Conservation (phyloP, 2,329 filamentous ascomycete genomes). For the Fusarium torulosum region DNA sequence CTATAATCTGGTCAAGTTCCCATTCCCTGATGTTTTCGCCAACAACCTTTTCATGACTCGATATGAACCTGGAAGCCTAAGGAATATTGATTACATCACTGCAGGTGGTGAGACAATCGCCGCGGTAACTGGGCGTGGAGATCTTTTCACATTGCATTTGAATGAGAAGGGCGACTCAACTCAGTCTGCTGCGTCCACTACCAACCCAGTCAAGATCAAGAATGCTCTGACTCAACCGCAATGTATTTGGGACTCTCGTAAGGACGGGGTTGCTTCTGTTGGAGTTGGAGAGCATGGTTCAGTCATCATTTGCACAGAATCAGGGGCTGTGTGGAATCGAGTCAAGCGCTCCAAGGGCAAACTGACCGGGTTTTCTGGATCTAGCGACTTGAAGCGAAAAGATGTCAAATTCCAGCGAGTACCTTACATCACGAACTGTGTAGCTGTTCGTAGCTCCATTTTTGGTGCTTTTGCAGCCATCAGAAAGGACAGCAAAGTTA, state of each 20-base stretch:
- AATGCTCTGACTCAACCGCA: conserved; percentile 82
- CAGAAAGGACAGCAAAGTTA: conserved; percentile 85
- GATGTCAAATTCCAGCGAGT: conserved; percentile 97
- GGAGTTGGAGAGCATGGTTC: conserved; percentile 92
- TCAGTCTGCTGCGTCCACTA: conserved; percentile 78
- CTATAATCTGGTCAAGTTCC: conserved; percentile 90
- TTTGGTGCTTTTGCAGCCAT: conserved; percentile 92
- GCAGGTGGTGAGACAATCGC: conserved; percentile 93
- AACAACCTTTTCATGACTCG: conserved; percentile 74
- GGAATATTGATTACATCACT: conserved; percentile 78
- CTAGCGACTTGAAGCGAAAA: conserved; percentile 74
- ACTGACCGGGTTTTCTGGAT: conserved; percentile 64
- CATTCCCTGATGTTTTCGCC: conserved; percentile 76
- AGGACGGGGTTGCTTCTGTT: conserved; percentile 87
- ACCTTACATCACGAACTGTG: conserved; percentile 86
- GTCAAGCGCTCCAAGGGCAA: conserved; percentile 87
- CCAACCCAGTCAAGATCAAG: conserved; percentile 91
- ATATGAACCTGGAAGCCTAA: conserved; percentile 75
- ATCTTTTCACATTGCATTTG: conserved; percentile 87
- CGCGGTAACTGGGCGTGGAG: conserved; percentile 84
- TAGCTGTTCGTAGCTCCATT: conserved; percentile 85
- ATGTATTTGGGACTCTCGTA: conserved; percentile 89
- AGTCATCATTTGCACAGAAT: conserved; percentile 92
- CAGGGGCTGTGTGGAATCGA: conserved; percentile 92
- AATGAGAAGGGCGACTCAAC: conserved; percentile 74